Base-by-base conservation (phyloP, 2,329 filamentous ascomycete species). In the Aureobasidium musti region DNA sequence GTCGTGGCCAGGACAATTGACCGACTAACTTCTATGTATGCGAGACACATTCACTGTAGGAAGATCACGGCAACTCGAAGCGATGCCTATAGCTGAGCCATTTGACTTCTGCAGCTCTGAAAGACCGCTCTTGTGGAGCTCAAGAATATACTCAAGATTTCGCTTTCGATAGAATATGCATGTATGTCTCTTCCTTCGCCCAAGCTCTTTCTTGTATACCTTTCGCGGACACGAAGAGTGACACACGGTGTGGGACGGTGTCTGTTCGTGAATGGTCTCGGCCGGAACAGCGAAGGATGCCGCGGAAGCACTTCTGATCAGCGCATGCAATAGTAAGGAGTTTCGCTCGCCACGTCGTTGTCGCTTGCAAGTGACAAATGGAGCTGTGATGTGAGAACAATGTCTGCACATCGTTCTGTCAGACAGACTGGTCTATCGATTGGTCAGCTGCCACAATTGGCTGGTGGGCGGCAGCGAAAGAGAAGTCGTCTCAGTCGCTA, bases 361-460 rank as follows among this genome's bases (percentile, higher is more conserved):
- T n/a, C 28, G 49, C 45, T 8, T 28, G 49, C 28, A 28, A 10
- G 2, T 35, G 17, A n/a, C n/a, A n/a, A n/a, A 11, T 19, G 26
- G n/a, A 11, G 21, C 43, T 23, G 21, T 47, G 21, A 23, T 26
- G 14, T 23, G 21, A 11, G 13, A 14, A 7, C 23, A 21, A 35
- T 3, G 35, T 53, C 28, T 53, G 30, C 50, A 13, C 21, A 19
- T 3, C 8, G 21, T 21, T 39, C 13, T 35, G 2, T 17, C 19
- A 13, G 10, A 30, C 30, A 56, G 53, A 5, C 23, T 57, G 35
- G 41, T 41, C 41, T 19, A 41, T 57, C 35, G 53, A 19, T 26
- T 19, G 35, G 53, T 57, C 53, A 57, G 33, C 53, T 57, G 53
- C 23, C 53, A 23, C 33, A 57, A n/a, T n/a, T 41, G 53, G 7